Base-by-base conservation (phyloP, 2,329 filamentous ascomycete species). In the Leptographium wingfieldii region DNA sequence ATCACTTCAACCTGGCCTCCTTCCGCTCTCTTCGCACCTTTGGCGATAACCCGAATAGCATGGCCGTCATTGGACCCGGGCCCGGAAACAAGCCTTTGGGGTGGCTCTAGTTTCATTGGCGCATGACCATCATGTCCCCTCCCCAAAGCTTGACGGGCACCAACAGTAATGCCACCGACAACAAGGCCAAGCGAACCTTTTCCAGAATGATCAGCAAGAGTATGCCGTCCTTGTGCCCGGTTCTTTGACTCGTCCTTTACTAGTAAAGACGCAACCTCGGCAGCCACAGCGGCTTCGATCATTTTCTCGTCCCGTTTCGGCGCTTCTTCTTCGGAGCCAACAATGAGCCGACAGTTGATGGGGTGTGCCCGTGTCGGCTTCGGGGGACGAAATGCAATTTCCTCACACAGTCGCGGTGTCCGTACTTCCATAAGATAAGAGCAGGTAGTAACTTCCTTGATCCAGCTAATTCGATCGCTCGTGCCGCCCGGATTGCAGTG, bases 361-460 rank as follows among this genome's bases (percentile, higher is more conserved):
- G 82, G 74, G 69, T 95, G 87, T 6, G 90, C 85, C 61, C 83
- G 82, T 59, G 87, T 87, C 63, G 90, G 86, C 66, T 87, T 84
- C 0, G 90, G 89, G 0, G 92, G 91, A 59, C 87, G 76, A 70
- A 96, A 96, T 11, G 90, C 90, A 11, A 90, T 83, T 66, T 96
- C 92, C 68, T 87, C 83, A 74, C 92, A 96, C 14, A 96, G 82
- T 0, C 90, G 85, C 0, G 91, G 90, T 0, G 92, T 96, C 69
- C 95, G 88, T 63, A 96, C 83, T 38, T 95, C 84, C 91, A 96
- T 96, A 59, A 96, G 78, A 69, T 96, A 96, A 14, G 90, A 84
- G 73, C 92, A 96, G 12, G 90, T 96, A 3, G 87, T 88, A 1
- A 92, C 84, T 71, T 96, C 92, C 72, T 96, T 96, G 73, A 96